Base-by-base conservation (phyloP, 2,329 filamentous ascomycete species). In the Apiospora rasikravindrae region DNA sequence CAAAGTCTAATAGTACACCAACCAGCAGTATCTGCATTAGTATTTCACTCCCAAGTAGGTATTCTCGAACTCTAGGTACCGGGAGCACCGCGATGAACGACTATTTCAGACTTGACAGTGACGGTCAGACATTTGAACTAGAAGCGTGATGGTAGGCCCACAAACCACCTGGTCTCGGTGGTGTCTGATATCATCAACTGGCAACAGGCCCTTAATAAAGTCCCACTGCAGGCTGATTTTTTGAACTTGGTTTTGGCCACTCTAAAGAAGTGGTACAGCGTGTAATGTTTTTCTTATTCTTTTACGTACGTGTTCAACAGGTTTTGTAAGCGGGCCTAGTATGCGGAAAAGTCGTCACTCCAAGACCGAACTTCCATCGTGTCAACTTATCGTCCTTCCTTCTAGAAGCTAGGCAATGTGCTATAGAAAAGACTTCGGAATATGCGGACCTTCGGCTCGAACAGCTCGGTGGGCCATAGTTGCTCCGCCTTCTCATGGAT, bases 101-200 rank as follows among this genome's bases (percentile, higher is more conserved):
- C 13, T 33, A 37, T 61, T 16, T 22, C 53, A 33, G 29, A 61
- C 53, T 37, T 37, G 26, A 57, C 26, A 7, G 26, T 57, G 26
- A 61, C 53, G 57, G 37, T 64, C 57, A 40, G 33, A 64, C 57
- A 40, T 14, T n/a, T 37, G n/a, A 40, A 3, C 10, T 64, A 64
- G 4, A 40, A 4, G 22, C n/a, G 22, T 16, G 19, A 42, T 42
- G 33, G 19, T 14, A 14, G 57, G 57, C 33, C 57, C 57, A 64
- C 57, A 64, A 24, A n/a, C 29, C 57, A 64, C 57, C 33, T 40
- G 57, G 57, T 24, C 57, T 13, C 22, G 49, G n/a, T 51, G 49
- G 49, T 51, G n/a, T 51, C 57, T 64, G 57, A 64, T 64, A 64
- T 64, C 57, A 64, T 64, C 57, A 64, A 64, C 45, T 49, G 45